Conservation (phyloP, 139 green algal species). For the Micromonas commoda region DNA sequence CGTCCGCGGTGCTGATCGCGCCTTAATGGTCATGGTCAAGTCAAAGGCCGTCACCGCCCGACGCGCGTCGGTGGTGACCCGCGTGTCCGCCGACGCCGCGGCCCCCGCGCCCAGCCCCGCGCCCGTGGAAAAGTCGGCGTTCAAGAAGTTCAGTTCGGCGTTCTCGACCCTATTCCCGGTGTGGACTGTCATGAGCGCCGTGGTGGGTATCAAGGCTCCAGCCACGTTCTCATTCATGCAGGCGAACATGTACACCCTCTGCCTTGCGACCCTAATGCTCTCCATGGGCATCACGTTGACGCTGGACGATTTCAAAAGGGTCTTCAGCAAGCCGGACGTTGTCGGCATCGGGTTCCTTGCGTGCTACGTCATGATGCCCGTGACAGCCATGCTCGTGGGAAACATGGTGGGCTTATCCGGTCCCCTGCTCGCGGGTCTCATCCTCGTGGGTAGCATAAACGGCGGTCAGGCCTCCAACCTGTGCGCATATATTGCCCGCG, state of each 20-base stretch:
- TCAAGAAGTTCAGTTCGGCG: constrained; percentile 46
- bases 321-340: constrained; percentile 50
- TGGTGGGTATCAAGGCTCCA: constrained; percentile 23
- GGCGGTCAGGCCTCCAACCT: constrained; percentile 70
- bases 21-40: no score
- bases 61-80: no score
- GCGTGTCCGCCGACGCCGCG: no score
- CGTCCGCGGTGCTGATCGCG: no score
- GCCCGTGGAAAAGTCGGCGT: not conserved
- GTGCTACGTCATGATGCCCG: constrained; percentile 64
- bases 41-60: no score
- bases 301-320: constrained; percentile 67
- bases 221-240: constrained; percentile 40
- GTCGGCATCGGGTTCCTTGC: constrained; percentile 61
- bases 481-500: constrained; percentile 69
- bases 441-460: constrained; percentile 67
- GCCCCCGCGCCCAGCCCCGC: no score
- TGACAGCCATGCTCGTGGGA: constrained; percentile 54
- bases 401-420: constrained; percentile 42
- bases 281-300: constrained; percentile 76
- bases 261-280: constrained; percentile 73
- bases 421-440: constrained; percentile 53
- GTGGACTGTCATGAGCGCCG: constrained; percentile 44
- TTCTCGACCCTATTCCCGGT: constrained; percentile 73
- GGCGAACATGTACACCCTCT: constrained; percentile 58